Evolutionary conservation across 768 basidiomycete genomes (phyloP), one percentile per base, ranked within the genome.

Genomic region (Hemileccinum rubropunctum): DNA sequence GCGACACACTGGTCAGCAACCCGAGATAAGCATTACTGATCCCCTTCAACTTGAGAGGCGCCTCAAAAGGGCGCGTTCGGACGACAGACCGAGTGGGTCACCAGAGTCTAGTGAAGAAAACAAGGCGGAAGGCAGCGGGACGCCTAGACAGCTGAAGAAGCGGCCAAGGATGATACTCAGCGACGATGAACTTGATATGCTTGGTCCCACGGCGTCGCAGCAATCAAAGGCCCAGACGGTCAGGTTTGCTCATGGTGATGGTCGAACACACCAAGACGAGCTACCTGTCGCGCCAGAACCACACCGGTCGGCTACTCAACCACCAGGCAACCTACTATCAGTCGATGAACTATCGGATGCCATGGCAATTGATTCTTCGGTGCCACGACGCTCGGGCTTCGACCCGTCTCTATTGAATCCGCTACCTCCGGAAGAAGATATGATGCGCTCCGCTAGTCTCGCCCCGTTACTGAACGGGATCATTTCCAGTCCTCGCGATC

Each of bases 11-110:
- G 91, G 91, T 2, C 77, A 79, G 48, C 73, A 81, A 48, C 85
- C 83, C 3, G 90, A 93, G 60, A 69, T 87, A 32, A 57, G 75
- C 6, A 86, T 90, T 48, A 88, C 86, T 3, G 91, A 91, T 60
- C 85, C 86, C 14, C 76, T 82, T 23, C 77, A 81, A 58, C 73
- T 93, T 7, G 91, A 92, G 67, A 77, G 91, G 26, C 72, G 78
- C 51, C 70, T 90, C 60, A 91, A 91, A 74, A 69, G 89, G 53
- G 80, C 83, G 58, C 77, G 89, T 6, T 76, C 81, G 2, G 76
- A 79, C 23, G 80, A 80, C 27, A 76, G 76, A 26, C 75, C 71
- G 20, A 77, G 75, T 13, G 80, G 79, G 42, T 67, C 65, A 71
- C 76, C 52, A 67, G 76, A 63, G 65, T 64, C 54, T 13, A 63